These are phyloP conservation scores for Russula abietina DNA, from an alignment of 768 basidiomycete genomes.

Conservation along the genomic window DNA sequence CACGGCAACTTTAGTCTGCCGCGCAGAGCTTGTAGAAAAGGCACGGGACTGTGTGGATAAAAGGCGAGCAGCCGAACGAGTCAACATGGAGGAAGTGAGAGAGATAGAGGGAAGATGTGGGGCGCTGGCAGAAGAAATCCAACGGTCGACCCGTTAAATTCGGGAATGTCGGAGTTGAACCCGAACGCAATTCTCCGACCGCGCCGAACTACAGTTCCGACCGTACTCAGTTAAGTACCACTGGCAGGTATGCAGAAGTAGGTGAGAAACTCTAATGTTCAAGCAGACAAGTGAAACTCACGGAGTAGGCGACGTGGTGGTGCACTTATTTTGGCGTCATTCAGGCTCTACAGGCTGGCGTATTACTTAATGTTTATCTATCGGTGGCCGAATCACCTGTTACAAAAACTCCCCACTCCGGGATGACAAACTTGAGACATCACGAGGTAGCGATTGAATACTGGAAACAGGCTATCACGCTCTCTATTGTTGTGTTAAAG, in stretches of 20 bases:
- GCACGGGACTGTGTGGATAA: slow-evolving; percentile 51
- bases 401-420: neutral
- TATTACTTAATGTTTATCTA: neutral
- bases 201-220: neutral
- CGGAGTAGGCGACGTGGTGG: too few relatives aligned
- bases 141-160: neutral
- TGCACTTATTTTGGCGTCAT: neutral
- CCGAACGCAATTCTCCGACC: slow-evolving; percentile 4
- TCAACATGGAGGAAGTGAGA: slow-evolving; percentile 47
- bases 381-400: neutral
- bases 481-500: too few relatives aligned
- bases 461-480: too few relatives aligned
- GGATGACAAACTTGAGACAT: slow-evolving; percentile 12
- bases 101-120: slow-evolving; percentile 1
- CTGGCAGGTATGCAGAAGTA: too few relatives aligned
- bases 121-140: neutral
- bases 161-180: neutral
- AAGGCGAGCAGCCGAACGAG: slow-evolving; percentile 56
- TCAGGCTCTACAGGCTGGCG: neutral
- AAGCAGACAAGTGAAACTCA: too few relatives aligned
- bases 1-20: slow-evolving; percentile 86
- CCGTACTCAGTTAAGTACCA: too few relatives aligned
- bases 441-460: too few relatives aligned
- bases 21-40: slow-evolving; percentile 69
- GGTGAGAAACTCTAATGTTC: too few relatives aligned